phyloP scores from a whole-genome alignment of 345 rosid species.

The Euclidium syriacum region DNA sequence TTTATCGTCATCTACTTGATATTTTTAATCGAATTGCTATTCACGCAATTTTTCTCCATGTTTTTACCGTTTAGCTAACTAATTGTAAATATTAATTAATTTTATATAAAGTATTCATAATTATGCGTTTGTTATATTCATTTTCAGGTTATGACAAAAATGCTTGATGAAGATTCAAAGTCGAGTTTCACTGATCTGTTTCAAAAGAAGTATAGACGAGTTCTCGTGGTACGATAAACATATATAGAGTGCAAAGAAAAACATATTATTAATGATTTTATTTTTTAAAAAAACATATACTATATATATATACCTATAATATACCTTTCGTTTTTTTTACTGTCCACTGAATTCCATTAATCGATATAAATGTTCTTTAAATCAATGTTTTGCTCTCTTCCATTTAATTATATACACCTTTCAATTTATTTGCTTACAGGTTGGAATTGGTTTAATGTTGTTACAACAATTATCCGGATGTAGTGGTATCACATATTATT shows the following conservation, averaged over 20 bases:
- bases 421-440: conserved; percentile 18
- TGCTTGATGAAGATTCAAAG: conserved; percentile 11
- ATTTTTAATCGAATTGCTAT: too few relatives aligned
- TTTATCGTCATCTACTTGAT: too few relatives aligned
- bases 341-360: too few relatives aligned
- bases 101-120: background rate
- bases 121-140: background rate
- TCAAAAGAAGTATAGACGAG: conserved; percentile 27
- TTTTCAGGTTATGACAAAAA: conserved; percentile 29
- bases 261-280: background rate
- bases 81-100: background rate
- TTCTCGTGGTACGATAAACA: conserved; percentile 28
- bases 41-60: too few relatives aligned
- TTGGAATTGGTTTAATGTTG: conserved; percentile 49
- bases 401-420: too few relatives aligned
- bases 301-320: too few relatives aligned
- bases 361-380: too few relatives aligned
- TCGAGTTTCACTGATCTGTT: conserved; percentile 25
- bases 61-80: too few relatives aligned
- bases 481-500: conserved; percentile 37
- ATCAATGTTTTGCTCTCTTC: too few relatives aligned
- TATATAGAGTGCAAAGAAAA: background rate
- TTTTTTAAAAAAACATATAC: too few relatives aligned
- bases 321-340: too few relatives aligned
- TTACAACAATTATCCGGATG: conserved; percentile 44